phyloP scores from a whole-genome alignment of 1,284 basidiomycete species.

The Ustilago curta region DNA sequence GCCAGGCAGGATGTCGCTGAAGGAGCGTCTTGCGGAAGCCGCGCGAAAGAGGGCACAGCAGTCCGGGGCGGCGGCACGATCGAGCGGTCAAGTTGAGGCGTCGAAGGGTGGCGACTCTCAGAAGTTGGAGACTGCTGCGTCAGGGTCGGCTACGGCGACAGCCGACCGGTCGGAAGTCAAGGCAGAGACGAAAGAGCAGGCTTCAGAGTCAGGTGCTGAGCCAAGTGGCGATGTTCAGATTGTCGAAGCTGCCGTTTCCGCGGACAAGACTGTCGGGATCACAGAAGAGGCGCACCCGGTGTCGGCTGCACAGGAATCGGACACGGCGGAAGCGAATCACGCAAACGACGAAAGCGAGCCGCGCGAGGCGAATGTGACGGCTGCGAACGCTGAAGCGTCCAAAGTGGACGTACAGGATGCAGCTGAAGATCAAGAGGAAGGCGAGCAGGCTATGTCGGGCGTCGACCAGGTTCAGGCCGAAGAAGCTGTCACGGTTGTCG shows the following conservation, averaged over 20 bases:
- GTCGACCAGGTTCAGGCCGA: neutral
- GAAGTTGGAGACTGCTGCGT: neutral
- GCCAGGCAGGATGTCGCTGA: slow-evolving; percentile 50
- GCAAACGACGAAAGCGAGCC: too few relatives aligned
- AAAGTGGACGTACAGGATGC: neutral
- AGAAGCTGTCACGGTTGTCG: neutral
- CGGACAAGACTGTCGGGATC: neutral
- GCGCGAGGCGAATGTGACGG: too few relatives aligned
- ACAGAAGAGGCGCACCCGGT: neutral
- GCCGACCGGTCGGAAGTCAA: neutral
- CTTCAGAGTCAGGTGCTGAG: too few relatives aligned
- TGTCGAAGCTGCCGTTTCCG: neutral
- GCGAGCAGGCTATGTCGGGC: neutral
- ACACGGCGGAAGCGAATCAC: neutral
- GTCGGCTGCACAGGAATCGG: neutral
- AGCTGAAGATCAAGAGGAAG: neutral
- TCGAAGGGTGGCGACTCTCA: slow-evolving; percentile 5
- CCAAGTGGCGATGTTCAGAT: too few relatives aligned
- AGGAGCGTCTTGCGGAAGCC: slow-evolving; percentile 57
- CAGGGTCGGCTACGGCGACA: slow-evolving; percentile 5
- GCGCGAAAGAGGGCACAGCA: slow-evolving; percentile 49
- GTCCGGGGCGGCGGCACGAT: slow-evolving; percentile 15
- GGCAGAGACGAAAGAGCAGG: neutral
- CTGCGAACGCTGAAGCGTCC: neutral
- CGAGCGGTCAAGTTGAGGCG: slow-evolving; percentile 7